Evolutionary conservation across 2,329 filamentous ascomycete species (phyloP), one percentile per base, ranked within the genome.

Genomic region (Colletotrichum godetiae): DNA sequence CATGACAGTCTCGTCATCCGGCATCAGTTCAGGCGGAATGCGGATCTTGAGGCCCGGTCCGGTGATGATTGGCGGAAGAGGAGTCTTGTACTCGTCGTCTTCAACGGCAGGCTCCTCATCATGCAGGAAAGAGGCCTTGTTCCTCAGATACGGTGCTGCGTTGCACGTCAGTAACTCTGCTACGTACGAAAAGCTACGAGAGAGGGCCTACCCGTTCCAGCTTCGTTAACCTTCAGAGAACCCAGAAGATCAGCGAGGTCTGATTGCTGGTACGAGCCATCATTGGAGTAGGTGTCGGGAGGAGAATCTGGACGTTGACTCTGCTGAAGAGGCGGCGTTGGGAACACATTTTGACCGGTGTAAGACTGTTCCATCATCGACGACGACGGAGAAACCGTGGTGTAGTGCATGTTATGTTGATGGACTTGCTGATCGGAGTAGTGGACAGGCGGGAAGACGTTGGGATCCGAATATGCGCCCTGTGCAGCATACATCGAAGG

Each of bases 21-120:
- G 96, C 95, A 98, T 98, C 78, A 98, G 89, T 78, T 97, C 95
- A 0, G 93, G 94, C 0, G 96, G 97, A 74, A 98, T 98, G 46
- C 95, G 91, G 72, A 98, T 93, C 72, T 93, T 95, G 27, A 92
- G 88, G 62, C 95, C 95, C 8, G 94, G 89, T 10, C 91, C 90
- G 7, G 89, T 88, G 19, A 90, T 88, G 42, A 93, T 89, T 13
- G 91, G 90, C 42, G 94, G 95, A 10, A 97, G 82, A 35, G 89
- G 84, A 57, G 91, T 89, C 76, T 95, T 93, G 73, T 89, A 92
- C 70, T 98, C 93, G 72, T 95, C 93, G 29, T 92, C 93, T 73
- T 94, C 92, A 42, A 93, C 83, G 0, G 90, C 91, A 0, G 93
- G 92, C 42, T 90, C 87, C 74, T 91, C 88, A 60, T 90, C 88